These are phyloP conservation scores for Sporothrix brunneoviolacea DNA, from an alignment of 2,329 filamentous ascomycete species.

Conservation along the genomic window DNA sequence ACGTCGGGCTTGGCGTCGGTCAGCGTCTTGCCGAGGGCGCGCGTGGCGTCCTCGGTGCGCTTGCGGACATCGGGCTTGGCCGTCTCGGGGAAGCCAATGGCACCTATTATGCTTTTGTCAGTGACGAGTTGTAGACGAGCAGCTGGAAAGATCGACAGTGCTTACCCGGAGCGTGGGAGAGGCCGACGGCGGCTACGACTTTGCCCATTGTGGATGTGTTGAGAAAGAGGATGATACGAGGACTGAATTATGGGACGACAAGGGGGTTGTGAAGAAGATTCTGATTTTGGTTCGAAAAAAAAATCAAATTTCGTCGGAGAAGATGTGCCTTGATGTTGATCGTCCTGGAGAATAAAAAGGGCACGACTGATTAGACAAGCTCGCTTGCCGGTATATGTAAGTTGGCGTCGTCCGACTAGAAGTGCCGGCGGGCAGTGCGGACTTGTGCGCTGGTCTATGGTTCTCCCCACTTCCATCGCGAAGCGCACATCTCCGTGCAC, in stretches of 20 bases:
- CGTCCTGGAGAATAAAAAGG: background rate
- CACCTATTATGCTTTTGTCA: constrained; percentile 6
- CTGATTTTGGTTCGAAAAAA: too few relatives aligned
- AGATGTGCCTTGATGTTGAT: too few relatives aligned
- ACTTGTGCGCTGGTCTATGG: background rate
- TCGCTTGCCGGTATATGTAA: too few relatives aligned
- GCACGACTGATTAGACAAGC: too few relatives aligned
- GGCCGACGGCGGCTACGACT: constrained; percentile 15
- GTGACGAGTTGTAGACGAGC: too few relatives aligned
- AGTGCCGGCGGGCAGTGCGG: too few relatives aligned
- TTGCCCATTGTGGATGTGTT: constrained; percentile 13
- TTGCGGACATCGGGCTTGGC: constrained; percentile 15
- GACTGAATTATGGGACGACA: too few relatives aligned
- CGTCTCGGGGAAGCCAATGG: constrained; percentile 18
- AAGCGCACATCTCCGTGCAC: background rate
- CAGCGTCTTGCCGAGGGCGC: constrained; percentile 14
- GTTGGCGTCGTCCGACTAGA: too few relatives aligned
- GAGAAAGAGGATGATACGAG: too few relatives aligned
- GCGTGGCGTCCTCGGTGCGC: constrained; percentile 16
- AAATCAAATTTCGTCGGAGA: too few relatives aligned
- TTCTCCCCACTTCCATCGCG: too few relatives aligned
- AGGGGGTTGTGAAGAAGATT: too few relatives aligned
- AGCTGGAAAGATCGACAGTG: background rate
- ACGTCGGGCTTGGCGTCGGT: constrained; percentile 16
- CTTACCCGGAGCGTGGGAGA: constrained; percentile 16